Evolutionary conservation across 768 basidiomycete genomes (phyloP).

Genomic region (Tremella fuciformis): DNA sequence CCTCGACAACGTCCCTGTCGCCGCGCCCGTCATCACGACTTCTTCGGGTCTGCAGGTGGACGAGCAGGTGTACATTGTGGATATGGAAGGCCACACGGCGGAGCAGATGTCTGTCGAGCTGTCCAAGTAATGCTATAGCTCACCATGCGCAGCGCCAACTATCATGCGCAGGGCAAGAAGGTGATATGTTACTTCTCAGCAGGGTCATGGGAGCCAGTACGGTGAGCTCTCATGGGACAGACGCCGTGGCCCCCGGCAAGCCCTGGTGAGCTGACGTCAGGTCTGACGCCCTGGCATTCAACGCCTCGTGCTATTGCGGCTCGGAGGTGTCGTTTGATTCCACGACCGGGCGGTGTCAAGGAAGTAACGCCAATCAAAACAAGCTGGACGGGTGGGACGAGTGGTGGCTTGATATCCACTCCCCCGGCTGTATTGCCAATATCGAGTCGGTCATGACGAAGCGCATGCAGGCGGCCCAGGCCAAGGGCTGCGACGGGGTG

Average conservation of each 20-base stretch:
- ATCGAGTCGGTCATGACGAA: conserved; percentile 15
- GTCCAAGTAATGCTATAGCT: too few relatives aligned
- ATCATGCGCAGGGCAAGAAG: conserved; percentile 29
- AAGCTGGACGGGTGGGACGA: conserved; percentile 34
- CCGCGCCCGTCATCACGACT: conserved; percentile 11
- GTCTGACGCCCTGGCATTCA: conserved; percentile 16
- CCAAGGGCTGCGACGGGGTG: conserved; percentile 37
- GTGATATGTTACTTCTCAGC: conserved; percentile 38
- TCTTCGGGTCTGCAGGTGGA: conserved; percentile 17
- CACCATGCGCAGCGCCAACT: conserved; percentile 18
- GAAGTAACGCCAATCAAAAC: conserved; percentile 14
- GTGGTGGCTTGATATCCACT: conserved; percentile 36
- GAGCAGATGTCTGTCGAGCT: conserved; percentile 16
- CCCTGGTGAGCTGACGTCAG: conserved; percentile 9
- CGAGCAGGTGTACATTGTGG: conserved; percentile 17
- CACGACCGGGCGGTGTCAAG: conserved; percentile 16
- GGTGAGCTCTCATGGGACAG: too few relatives aligned
- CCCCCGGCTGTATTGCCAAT: conserved; percentile 21
- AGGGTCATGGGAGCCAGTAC: conserved; percentile 31
- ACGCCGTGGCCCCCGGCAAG: too few relatives aligned
- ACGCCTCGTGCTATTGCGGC: conserved; percentile 30
- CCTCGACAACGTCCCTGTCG: conserved; percentile 15
- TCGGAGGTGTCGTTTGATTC: conserved; percentile 10
- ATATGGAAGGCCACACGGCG: conserved; percentile 5
- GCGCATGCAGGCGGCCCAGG: conserved; percentile 21